Percentiles rank a stretch among this genome's conserved stretches.
These are phyloP conservation scores for Chytriomyces confervae DNA, from an alignment of 192 early-diverging fungal species.

Conservation along the genomic window DNA sequence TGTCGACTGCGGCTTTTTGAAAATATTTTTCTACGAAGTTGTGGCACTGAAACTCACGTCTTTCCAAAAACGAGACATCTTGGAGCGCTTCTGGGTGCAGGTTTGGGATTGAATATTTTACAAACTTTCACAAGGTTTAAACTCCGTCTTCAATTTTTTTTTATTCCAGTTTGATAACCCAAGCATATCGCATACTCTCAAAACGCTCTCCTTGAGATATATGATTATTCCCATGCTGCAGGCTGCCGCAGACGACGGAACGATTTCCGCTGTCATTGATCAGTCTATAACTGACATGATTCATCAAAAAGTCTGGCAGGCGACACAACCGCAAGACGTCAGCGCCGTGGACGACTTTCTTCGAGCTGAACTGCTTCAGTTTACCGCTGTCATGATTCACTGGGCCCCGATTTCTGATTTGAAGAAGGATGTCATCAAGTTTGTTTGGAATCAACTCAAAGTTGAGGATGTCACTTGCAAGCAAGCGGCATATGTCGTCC, in stretches of 20 bases:
- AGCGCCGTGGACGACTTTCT: slow-evolving; percentile 45
- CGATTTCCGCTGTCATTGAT: slow-evolving; percentile 63
- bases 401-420: slow-evolving; percentile 80
- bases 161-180: background rate
- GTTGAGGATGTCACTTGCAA: slow-evolving; percentile 93
- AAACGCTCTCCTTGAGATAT: slow-evolving; percentile 75
- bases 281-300: slow-evolving; percentile 53
- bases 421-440: slow-evolving; percentile 85
- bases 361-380: slow-evolving; percentile 85
- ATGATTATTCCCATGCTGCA: slow-evolving; percentile 89
- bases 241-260: slow-evolving; percentile 64
- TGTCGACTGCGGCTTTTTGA: slow-evolving; percentile 64
- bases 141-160: background rate
- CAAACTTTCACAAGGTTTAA: background rate
- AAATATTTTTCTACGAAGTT: slow-evolving; percentile 74
- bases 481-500: slow-evolving; percentile 92
- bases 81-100: slow-evolving; percentile 79
- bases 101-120: slow-evolving; percentile 54
- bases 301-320: slow-evolving; percentile 66
- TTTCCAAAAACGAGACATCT: slow-evolving; percentile 67
- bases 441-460: slow-evolving; percentile 56
- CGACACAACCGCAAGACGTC: slow-evolving; percentile 31
- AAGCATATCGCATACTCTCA: slow-evolving; percentile 63
- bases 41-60: slow-evolving; percentile 62
- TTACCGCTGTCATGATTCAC: slow-evolving; percentile 86